phyloP scores from a whole-genome alignment of 257 asterid genomes.

The Coffea canephora region DNA sequence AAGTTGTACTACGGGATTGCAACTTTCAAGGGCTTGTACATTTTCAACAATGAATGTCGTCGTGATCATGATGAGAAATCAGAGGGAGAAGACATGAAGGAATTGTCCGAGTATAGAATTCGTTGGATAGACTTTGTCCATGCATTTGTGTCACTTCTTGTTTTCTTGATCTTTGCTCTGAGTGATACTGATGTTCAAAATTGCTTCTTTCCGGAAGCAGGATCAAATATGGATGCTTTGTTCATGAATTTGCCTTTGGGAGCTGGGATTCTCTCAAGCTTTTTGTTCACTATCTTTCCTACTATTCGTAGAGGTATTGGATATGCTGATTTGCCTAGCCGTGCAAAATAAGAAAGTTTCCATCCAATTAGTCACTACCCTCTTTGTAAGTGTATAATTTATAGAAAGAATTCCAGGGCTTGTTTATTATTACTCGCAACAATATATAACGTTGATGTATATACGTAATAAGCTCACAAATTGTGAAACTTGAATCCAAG shows the following conservation, averaged over 20 bases:
- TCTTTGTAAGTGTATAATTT: no score
- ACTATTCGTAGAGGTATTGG: constrained; percentile 69
- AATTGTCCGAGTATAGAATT: constrained; percentile 36
- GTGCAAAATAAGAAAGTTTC: not conserved
- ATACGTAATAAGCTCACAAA: no score
- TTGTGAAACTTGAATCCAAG: no score
- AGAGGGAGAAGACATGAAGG: not conserved
- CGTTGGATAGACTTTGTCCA: constrained; percentile 45
- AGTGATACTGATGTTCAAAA: constrained; percentile 50
- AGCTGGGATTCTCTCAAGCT: constrained; percentile 49
- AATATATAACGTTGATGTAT: no score
- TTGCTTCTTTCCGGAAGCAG: constrained; percentile 43
- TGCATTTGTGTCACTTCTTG: constrained; percentile 42
- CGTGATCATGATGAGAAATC: not conserved
- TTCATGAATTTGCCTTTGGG: constrained; percentile 56
- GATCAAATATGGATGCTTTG: constrained; percentile 39
- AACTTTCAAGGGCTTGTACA: constrained; percentile 45
- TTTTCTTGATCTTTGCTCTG: constrained; percentile 50
- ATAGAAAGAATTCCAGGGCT: not conserved
- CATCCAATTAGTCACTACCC: no score
- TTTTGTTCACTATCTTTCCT: constrained; percentile 53
- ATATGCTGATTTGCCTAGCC: constrained; percentile 38
- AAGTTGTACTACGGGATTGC: constrained; percentile 49
- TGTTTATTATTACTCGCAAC: no score
- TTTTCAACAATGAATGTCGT: constrained; percentile 31